These are phyloP conservation scores for Carex cristatella DNA, from an alignment of 176 grass and related monocot genomes.

Conservation along the genomic window DNA sequence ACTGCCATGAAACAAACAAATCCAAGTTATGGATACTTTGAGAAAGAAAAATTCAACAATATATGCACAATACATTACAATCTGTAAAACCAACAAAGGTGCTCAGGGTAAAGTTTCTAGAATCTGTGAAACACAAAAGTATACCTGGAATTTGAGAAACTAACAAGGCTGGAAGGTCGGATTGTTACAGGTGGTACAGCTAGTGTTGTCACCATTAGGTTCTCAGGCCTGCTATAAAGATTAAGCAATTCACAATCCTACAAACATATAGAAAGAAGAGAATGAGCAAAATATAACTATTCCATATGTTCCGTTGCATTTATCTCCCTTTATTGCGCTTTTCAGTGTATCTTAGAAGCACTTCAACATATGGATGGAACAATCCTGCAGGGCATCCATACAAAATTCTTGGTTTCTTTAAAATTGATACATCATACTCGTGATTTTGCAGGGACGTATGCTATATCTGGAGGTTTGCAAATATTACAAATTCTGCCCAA, in stretches of 20 bases:
- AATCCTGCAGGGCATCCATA: background rate
- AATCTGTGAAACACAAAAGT: slow-evolving; percentile 13
- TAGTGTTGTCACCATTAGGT: slow-evolving; percentile 80
- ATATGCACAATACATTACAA: background rate
- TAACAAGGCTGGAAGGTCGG: slow-evolving; percentile 70
- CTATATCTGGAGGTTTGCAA: background rate
- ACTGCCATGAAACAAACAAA: slow-evolving; percentile 41
- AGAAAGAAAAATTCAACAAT: background rate
- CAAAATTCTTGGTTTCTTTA: background rate
- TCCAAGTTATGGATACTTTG: background rate
- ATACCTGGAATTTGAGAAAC: slow-evolving; percentile 60
- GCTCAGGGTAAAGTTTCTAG: background rate
- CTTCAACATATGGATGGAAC: background rate
- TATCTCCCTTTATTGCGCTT: background rate
- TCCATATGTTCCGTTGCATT: background rate
- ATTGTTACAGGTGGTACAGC: slow-evolving; percentile 76
- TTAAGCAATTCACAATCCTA: slow-evolving; percentile 99
- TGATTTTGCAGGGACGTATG: background rate
- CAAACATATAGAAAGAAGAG: background rate
- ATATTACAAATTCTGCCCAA: background rate
- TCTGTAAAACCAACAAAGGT: background rate
- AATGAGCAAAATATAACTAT: background rate
- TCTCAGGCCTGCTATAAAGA: slow-evolving; percentile 80
- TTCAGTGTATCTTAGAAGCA: background rate
- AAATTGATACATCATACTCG: background rate